Evolutionary conservation across 371 early-diverging fungal genomes (phyloP), one percentile per base, ranked within the genome.

Genomic region (Mucor circinelloides): DNA sequence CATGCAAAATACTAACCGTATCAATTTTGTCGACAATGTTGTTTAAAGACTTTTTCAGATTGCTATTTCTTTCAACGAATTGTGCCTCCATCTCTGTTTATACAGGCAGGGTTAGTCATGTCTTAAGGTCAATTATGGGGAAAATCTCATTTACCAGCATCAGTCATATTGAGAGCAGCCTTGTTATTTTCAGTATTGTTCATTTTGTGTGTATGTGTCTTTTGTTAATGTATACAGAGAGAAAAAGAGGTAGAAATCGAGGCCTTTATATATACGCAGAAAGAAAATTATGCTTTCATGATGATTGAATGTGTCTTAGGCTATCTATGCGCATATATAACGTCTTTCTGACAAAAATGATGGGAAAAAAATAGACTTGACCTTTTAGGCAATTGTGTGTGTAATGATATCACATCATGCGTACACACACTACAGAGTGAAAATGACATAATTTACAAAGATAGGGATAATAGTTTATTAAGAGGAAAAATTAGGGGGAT

Each of bases 11-110:
- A 55, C 48, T 57, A 63, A 70, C 71, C 15, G 10, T 21, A n/a
- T 68, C 68, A 13, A 68, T 57, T 8, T 68, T 68, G 15, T 66
- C 63, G 10, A 66, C 66, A 50, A 66, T 13, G 10, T 52, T 30
- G n/a, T 42, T 58, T 6, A 61, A 21, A 2, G 57, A 23, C 28
- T 62, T 15, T 32, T 58, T 61, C 19, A 70, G 19, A 15, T 70
- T 70, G 1, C 40, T 36, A 27, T 70, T 70, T 23, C 71, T 57
- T 57, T 70, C 71, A 25, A 23, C 42, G 23, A 66, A 70, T 54
- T 70, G 63, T n/a, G 71, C 62, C 54, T 70, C 59, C 66, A 70
- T 31, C 23, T 70, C 66, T 68, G 36, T 1, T 48, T 17, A 46
- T n/a, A 56, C 34, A 42, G 8, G 30, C 0, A 57, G 23, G 0